Conservation (phyloP, 352 stramenopile genomes). For the Blastocystis sp. region DNA sequence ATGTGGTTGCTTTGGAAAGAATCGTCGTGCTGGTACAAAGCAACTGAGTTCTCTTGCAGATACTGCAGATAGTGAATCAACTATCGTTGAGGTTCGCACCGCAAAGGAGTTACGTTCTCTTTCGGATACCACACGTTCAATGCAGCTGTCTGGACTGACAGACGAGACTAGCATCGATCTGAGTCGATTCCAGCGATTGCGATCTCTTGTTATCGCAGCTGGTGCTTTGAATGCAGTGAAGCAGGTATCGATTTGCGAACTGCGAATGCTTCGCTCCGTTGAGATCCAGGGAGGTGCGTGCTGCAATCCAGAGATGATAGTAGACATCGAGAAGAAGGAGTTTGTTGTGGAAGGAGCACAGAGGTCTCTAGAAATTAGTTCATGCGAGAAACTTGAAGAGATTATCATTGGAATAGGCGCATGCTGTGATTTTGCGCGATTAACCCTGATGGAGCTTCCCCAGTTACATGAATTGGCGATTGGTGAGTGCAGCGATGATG, state of each 20-base stretch:
- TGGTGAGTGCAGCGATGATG: background rate
- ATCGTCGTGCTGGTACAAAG: background rate
- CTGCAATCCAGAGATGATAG: background rate
- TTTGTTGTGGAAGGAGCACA: background rate
- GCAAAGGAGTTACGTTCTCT: background rate
- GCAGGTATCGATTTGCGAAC: background rate
- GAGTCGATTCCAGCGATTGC: background rate
- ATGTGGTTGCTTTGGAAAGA: background rate
- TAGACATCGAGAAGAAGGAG: background rate
- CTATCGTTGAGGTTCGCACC: background rate
- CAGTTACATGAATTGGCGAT: background rate
- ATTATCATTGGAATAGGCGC: background rate
- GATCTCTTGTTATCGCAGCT: background rate
- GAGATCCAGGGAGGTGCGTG: background rate
- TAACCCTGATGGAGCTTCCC: background rate
- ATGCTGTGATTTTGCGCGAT: conserved; percentile 1
- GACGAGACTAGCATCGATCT: background rate
- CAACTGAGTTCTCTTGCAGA: background rate
- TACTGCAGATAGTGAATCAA: background rate
- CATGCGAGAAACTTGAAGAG: background rate
- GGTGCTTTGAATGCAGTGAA: background rate
- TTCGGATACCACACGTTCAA: background rate
- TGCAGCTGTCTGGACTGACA: background rate
- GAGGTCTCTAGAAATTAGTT: background rate
- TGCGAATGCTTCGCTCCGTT: background rate